Evolutionary conservation across 2,329 filamentous ascomycete species (phyloP).

Genomic region (Eutypella sp.): DNA sequence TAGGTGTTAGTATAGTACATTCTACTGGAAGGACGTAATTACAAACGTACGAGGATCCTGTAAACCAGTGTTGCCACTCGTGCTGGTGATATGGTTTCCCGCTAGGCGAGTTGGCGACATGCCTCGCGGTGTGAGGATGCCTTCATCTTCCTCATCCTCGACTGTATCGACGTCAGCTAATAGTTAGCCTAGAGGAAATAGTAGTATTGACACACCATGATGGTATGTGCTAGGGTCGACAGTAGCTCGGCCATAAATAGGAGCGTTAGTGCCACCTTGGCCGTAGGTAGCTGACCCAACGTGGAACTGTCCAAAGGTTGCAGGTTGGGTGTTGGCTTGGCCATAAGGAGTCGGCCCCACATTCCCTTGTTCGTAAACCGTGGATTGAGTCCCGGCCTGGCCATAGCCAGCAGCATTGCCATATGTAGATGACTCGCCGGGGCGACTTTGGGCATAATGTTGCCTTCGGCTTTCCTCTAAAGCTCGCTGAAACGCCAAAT

Average conservation of each 20-base stretch:
- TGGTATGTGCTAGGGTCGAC: conserved; percentile 19
- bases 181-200: not conserved
- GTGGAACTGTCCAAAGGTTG: too few species aligned
- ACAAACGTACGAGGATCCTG: conserved; percentile 18
- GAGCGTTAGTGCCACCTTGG: too few species aligned
- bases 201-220: conserved; percentile 12
- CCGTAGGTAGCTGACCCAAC: too few species aligned
- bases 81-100: conserved; percentile 14
- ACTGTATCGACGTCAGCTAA: conserved; percentile 11
- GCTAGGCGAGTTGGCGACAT: not conserved
- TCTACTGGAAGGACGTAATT: not conserved
- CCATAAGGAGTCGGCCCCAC: not conserved
- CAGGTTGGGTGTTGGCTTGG: too few species aligned
- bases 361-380: too few species aligned
- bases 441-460: conserved; percentile 11
- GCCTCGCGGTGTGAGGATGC: not conserved
- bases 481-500: conserved; percentile 18
- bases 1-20: conserved; percentile 11
- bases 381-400: too few species aligned
- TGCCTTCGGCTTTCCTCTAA: conserved; percentile 14
- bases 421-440: conserved; percentile 13
- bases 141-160: conserved; percentile 7
- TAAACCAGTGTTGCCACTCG: conserved; percentile 17
- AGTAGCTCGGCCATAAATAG: conserved; percentile 9
- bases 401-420: not conserved